Evolutionary conservation across 202 grass and related monocot genomes (phyloP).

Genomic region (Schoenoplectus tabernaemontani): DNA sequence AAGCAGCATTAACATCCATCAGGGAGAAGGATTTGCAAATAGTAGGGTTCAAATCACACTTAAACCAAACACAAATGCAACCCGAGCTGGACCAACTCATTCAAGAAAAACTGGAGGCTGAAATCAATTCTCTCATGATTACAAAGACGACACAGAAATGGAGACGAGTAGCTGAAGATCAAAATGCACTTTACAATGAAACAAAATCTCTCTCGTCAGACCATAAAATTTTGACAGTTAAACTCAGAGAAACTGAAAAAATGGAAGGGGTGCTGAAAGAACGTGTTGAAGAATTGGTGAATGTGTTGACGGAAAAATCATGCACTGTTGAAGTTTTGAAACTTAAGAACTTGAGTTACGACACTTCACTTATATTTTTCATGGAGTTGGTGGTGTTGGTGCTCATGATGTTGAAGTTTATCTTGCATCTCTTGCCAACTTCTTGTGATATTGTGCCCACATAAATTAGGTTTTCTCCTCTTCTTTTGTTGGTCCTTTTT

Average conservation of each 20-base stretch:
- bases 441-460: conserved; percentile 55
- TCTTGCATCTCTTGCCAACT: conserved; percentile 30
- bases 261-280: conserved; percentile 29
- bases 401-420: conserved; percentile 38
- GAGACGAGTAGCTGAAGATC: conserved; percentile 26
- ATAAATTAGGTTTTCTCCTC: conserved; percentile 26
- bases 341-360: conserved; percentile 41
- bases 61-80: conserved; percentile 18
- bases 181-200: conserved; percentile 33
- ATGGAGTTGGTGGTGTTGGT: conserved; percentile 50
- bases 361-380: conserved; percentile 43
- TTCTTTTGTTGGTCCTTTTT: conserved; percentile 25
- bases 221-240: conserved; percentile 30
- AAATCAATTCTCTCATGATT: conserved; percentile 51
- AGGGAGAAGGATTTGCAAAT: conserved; percentile 45
- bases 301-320: conserved; percentile 30
- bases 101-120: conserved; percentile 52
- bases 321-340: conserved; percentile 36
- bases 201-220: conserved; percentile 35
- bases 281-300: conserved; percentile 35
- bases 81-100: conserved; percentile 49
- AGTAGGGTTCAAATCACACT: conserved; percentile 24
- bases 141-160: conserved; percentile 34
- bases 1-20: conserved; percentile 28
- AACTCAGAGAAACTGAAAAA: conserved; percentile 31